A percentile compares a stretch with the other conserved stretches of the same genome.
Evolutionary conservation across 164 flowering plant genomes (phyloP).

Genomic region (Magnolia kwangsiensis): DNA sequence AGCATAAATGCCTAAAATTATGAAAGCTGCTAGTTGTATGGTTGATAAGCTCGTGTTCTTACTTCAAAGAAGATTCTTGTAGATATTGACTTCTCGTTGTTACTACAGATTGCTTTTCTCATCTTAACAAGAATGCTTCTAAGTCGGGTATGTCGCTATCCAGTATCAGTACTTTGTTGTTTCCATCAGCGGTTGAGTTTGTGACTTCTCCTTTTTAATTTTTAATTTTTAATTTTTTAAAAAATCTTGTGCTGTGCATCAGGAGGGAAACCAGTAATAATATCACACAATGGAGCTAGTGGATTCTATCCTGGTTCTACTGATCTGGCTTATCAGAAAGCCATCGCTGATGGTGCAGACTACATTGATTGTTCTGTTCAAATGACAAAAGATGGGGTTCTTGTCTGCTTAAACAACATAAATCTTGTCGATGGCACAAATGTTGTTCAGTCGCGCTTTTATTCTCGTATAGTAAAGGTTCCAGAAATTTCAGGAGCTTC

Average conservation of each 20-base stretch:
- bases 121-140: conserved; percentile 45
- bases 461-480: conserved; percentile 22
- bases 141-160: conserved; percentile 46
- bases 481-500: conserved; percentile 34
- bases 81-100: conserved; percentile 13
- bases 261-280: conserved; percentile 57
- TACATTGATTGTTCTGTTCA: conserved; percentile 85
- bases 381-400: conserved; percentile 69
- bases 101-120: conserved; percentile 77
- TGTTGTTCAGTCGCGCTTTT: conserved; percentile 41
- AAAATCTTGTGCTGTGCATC: conserved; percentile 17
- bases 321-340: conserved; percentile 67
- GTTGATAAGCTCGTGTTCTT: background rate
- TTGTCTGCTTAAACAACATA: conserved; percentile 64
- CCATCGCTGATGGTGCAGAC: conserved; percentile 82
- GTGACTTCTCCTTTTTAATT: background rate
- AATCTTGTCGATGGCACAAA: conserved; percentile 64
- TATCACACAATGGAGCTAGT: conserved; percentile 82
- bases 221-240: background rate
- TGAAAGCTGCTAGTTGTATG: background rate
- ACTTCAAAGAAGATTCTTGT: background rate
- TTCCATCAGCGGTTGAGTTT: background rate
- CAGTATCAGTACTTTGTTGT: background rate
- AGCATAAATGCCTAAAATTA: background rate
- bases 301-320: conserved; percentile 84